Base-by-base conservation (phyloP, 2,329 filamentous ascomycete genomes). In the Fusarium stilboides region DNA sequence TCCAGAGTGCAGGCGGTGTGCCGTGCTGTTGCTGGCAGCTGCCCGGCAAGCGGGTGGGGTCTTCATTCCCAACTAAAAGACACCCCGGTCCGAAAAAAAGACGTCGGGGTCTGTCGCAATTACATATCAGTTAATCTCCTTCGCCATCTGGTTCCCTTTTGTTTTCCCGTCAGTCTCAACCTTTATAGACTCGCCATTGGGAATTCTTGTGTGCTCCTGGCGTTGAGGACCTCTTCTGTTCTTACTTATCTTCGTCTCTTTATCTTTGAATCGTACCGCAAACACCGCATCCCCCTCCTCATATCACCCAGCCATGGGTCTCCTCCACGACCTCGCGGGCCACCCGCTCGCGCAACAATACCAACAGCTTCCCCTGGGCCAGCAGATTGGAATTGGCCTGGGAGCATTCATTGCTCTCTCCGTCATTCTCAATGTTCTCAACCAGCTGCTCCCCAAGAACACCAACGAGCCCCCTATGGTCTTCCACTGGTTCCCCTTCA, bases 381-480 rank as follows among this genome's bases (percentile, higher is more conserved):
- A 81, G 62, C 86, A 89, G 79, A 77, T 86, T 43, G 82, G 77
- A 63, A 77, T 84, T 60, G 80, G 79, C 47, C 56, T 87, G 31
- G 79, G 71, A 36, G 77, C 75, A 42, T 77, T 88, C 62, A 44
- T 91, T 65, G 78, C 82, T 34, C 50, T 90, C 59, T 80, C 89
- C 19, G 87, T 98, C 58, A 77, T 92, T 62, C 76, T 94, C 83
- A 98, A 98, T 80, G 90, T 98, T 70, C 76, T 93, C 72, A 86
- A 86, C 68, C 95, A 98, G 81, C 74, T 97, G 58, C 83, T 98
- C 66, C 89, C 94, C 83, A 92, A 89, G 82, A 95, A 94, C 74
- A 88, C 91, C 52, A 92, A 94, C 78, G 92, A 94, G 78, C 92
- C 92, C 31, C 92, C 92, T 2, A 74, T 94, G 60, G 92, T 95